Conservation (phyloP, 805 yeast species). For the Saccharomycopsis fibuligera region DNA sequence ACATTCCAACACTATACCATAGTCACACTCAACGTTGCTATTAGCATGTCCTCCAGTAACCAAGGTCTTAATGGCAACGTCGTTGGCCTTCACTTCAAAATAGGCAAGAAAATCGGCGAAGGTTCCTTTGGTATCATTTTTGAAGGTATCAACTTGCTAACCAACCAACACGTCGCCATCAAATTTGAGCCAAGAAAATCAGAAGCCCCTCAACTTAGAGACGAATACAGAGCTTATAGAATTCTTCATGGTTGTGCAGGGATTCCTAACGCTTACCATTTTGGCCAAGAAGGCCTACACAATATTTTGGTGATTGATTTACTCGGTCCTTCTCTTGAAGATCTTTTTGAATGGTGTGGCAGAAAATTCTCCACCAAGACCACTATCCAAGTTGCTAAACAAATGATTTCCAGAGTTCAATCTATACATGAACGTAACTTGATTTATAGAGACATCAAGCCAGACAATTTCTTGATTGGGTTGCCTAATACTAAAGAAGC, state of each 20-base stretch:
- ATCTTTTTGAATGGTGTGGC: constrained; percentile 84
- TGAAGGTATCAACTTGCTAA: constrained; percentile 69
- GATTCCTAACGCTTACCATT: constrained; percentile 77
- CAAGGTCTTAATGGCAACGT: constrained; percentile 27
- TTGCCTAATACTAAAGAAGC: constrained; percentile 53
- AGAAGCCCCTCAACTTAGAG: constrained; percentile 79
- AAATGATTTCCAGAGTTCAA: constrained; percentile 69
- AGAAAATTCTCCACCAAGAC: constrained; percentile 66
- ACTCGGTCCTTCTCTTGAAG: constrained; percentile 76
- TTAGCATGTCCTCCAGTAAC: constrained; percentile 6
- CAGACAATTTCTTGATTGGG: constrained; percentile 75
- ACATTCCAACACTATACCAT: too few relatives aligned
- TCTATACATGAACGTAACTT: constrained; percentile 71
- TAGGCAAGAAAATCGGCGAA: constrained; percentile 81
- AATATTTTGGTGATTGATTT: constrained; percentile 71
- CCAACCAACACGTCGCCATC: constrained; percentile 59
- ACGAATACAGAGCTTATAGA: constrained; percentile 74
- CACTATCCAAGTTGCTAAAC: constrained; percentile 67
- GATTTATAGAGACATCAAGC: constrained; percentile 77
- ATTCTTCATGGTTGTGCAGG: constrained; percentile 64
- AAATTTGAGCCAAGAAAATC: constrained; percentile 76
- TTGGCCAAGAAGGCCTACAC: constrained; percentile 81
- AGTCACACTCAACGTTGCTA: too few relatives aligned
- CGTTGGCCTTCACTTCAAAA: constrained; percentile 58
- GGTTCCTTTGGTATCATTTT: constrained; percentile 84